These are phyloP conservation scores for Pistacia atlantica DNA, from an alignment of 345 rosid species.

Conservation along the genomic window DNA sequence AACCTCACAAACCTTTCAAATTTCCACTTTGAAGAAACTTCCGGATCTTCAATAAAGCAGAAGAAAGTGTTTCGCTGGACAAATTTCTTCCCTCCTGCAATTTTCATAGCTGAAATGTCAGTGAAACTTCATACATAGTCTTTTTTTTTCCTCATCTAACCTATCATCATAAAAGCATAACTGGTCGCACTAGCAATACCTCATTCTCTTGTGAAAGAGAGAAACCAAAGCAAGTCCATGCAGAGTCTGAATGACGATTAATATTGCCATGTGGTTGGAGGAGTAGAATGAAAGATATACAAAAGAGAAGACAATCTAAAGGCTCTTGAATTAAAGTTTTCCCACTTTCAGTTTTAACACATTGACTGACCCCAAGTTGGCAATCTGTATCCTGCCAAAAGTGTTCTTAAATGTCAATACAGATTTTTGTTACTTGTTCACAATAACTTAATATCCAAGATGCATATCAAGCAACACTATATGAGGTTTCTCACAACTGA, in stretches of 20 bases:
- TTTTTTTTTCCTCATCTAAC: background rate
- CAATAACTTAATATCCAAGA: background rate
- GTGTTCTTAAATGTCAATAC: slow-evolving; percentile 12
- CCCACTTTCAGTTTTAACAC: slow-evolving; percentile 55
- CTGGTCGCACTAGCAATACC: slow-evolving; percentile 39
- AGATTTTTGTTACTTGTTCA: background rate
- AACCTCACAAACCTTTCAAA: slow-evolving; percentile 53
- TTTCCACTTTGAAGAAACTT: slow-evolving; percentile 48
- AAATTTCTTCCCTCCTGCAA: slow-evolving; percentile 55
- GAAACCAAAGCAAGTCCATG: slow-evolving; percentile 74
- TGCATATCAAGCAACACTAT: slow-evolving; percentile 6
- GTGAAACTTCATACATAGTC: background rate
- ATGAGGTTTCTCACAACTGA: slow-evolving; percentile 10
- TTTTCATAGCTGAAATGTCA: slow-evolving; percentile 19
- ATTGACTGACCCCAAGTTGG: slow-evolving; percentile 52
- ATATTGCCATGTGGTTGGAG: slow-evolving; percentile 57
- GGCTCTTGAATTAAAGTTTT: slow-evolving; percentile 67
- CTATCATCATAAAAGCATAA: slow-evolving; percentile 5
- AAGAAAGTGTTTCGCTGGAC: slow-evolving; percentile 54
- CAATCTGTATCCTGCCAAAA: slow-evolving; percentile 53
- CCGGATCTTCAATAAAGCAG: slow-evolving; percentile 57
- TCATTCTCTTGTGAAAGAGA: slow-evolving; percentile 87
- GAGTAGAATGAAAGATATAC: slow-evolving; percentile 72
- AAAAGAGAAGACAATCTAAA: slow-evolving; percentile 71
- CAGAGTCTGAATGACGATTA: slow-evolving; percentile 39